Evolutionary conservation across 192 early-diverging fungal species (phyloP).

Genomic region (Nowakowskiella sp.): DNA sequence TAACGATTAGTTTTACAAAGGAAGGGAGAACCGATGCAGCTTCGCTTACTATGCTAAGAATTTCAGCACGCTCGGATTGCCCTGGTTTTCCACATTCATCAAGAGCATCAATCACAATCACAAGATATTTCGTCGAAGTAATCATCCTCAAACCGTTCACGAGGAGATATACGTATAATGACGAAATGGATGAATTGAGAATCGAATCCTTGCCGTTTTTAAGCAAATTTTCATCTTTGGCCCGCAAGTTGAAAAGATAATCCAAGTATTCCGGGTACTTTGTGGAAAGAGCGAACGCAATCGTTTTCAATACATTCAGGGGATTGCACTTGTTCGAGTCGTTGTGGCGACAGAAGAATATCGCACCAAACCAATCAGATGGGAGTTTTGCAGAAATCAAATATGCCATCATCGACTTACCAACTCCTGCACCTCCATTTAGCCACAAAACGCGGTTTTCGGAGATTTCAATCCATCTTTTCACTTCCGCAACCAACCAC

Average conservation of each 20-base stretch:
- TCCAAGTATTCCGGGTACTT: too few relatives aligned
- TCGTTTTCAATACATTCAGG: too few relatives aligned
- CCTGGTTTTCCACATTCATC: conserved; percentile 13
- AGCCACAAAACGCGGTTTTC: not conserved
- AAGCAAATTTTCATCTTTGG: not conserved
- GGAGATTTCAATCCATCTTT: not conserved
- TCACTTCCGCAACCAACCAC: not conserved
- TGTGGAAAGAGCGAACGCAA: too few relatives aligned
- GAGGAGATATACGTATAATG: not conserved
- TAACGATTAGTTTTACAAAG: conserved; percentile 12
- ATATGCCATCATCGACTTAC: conserved; percentile 14
- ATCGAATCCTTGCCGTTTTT: not conserved
- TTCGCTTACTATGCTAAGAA: conserved; percentile 8
- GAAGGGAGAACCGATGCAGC: conserved; percentile 2
- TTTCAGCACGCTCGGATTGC: not conserved
- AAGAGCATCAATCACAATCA: conserved; percentile 18
- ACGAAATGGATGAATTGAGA: not conserved
- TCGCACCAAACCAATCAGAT: too few relatives aligned
- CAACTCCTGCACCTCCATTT: conserved; percentile 6
- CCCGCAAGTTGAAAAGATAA: too few relatives aligned
- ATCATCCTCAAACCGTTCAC: not conserved
- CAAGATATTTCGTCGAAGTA: not conserved
- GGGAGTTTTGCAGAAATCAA: too few relatives aligned
- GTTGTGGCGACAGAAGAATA: too few relatives aligned
- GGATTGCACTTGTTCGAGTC: too few relatives aligned